Base-by-base conservation (phyloP, 2,329 filamentous ascomycete species). In the Colletotrichum sp. region DNA sequence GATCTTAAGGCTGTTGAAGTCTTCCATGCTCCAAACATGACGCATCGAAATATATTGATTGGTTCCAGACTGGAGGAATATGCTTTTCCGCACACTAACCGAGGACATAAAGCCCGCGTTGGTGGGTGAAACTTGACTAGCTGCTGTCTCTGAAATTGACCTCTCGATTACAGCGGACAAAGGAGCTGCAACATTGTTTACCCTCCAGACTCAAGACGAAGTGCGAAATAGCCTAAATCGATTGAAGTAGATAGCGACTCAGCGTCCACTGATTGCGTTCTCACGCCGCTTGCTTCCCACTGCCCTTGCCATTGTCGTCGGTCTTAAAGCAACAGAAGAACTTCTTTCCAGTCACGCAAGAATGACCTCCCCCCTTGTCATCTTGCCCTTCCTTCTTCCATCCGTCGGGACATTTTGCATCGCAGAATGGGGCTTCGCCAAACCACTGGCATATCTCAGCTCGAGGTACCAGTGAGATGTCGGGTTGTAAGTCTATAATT, bases 231-330 rank as follows among this genome's bases (percentile, higher is more conserved):
- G 6, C 10, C 8, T 8, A 0, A 21, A 21, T 0, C 6, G 1
- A 12, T 48, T n/a, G n/a, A n/a, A n/a, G 43, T 52, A 24, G 12
- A 52, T 8, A 21, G 0, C 0, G 12, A 21, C 43, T 3, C 43
- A 0, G 0, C 10, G 0, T 52, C n/a, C n/a, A 2, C 1, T 13
- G n/a, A 13, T 13, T 21, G 43, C 6, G 0, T 1, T 0, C 43
- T 52, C 43, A 52, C n/a, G 43, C 43, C 1, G 0, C 43, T 52
- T 21, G n/a, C n/a, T 21, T 52, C 1, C n/a, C 43, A 52, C n/a
- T 52, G 43, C 43, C 12, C 3, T 52, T 52, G n/a, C 43, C 43
- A 21, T 21, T 52, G 43, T 7, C 43, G n/a, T 52, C 43, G 12
- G 43, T 52, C 1, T 52, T 52, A 6, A 52, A 52, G 43, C 43